These are phyloP conservation scores for Pseudocercospora musae DNA, from an alignment of 2,329 filamentous ascomycete species.

Conservation along the genomic window DNA sequence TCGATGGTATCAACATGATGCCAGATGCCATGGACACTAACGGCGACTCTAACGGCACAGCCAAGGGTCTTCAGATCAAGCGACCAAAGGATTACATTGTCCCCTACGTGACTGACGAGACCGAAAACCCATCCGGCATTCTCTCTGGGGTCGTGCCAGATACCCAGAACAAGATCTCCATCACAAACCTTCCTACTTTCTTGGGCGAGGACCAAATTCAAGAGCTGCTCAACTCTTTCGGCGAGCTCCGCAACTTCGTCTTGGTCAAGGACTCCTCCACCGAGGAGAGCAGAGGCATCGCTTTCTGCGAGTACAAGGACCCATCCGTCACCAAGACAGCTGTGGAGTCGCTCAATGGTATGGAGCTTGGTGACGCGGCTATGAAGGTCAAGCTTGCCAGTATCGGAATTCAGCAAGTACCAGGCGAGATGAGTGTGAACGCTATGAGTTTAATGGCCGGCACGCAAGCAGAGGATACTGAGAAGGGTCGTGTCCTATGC, in stretches of 20 bases:
- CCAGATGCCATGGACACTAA: constrained; percentile 55
- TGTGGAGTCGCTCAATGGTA: constrained; percentile 85
- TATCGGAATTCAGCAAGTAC: constrained; percentile 90
- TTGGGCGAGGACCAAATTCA: constrained; percentile 88
- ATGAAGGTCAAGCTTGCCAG: constrained; percentile 86
- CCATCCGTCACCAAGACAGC: constrained; percentile 75
- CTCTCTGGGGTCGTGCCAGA: constrained; percentile 81
- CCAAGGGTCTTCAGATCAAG: constrained; percentile 67
- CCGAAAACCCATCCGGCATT: constrained; percentile 69
- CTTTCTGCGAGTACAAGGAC: constrained; percentile 92
- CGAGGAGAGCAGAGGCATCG: constrained; percentile 80
- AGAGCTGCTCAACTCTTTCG: constrained; percentile 86
- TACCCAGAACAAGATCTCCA: constrained; percentile 90
- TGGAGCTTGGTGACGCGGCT: constrained; percentile 84
- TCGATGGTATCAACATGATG: constrained; percentile 86
- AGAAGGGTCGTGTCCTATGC: constrained; percentile 81
- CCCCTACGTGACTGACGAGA: constrained; percentile 69
- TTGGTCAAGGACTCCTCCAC: constrained; percentile 82
- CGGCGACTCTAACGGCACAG: constrained; percentile 52
- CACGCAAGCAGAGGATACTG: constrained; percentile 70
- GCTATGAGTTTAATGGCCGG: constrained; percentile 97
- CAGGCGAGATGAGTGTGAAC: constrained; percentile 92
- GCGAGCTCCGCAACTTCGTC: constrained; percentile 86
- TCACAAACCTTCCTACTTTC: constrained; percentile 83
- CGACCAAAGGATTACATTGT: constrained; percentile 97